Evolutionary conservation across 176 grass and related monocot genomes (phyloP).

Genomic region (Ampelocalamus luodianensis): DNA sequence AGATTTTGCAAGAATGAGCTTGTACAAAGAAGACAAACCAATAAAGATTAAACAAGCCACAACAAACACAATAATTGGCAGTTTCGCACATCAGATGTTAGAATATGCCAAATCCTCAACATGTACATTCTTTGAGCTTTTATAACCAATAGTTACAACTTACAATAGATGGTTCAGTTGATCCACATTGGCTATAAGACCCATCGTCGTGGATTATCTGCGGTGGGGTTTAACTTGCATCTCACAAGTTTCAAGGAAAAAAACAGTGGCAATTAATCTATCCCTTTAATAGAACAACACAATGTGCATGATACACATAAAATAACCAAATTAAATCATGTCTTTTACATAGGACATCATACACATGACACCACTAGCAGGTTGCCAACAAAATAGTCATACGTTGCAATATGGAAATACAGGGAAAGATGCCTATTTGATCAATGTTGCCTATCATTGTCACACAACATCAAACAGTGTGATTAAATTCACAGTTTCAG

Average conservation of each 20-base stretch:
- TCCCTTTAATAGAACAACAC: neutral
- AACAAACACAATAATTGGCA: neutral
- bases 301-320: neutral
- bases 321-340: neutral
- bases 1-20: conserved; percentile 9
- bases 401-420: neutral
- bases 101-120: neutral
- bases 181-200: neutral
- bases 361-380: neutral
- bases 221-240: conserved; percentile 26
- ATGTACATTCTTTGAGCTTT: conserved; percentile 8
- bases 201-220: conserved; percentile 1
- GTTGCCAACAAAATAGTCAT: neutral
- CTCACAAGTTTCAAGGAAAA: neutral
- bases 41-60: neutral
- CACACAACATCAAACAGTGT: neutral
- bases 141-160: neutral
- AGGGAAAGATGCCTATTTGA: neutral
- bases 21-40: neutral
- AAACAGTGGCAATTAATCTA: conserved; percentile 1
- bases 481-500: neutral
- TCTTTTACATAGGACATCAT: neutral
- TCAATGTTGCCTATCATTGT: neutral
- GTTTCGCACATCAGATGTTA: neutral
- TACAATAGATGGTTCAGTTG: neutral